Evolutionary conservation across 2,329 filamentous ascomycete genomes (phyloP).

Genomic region (Fonsecaea nubica): DNA sequence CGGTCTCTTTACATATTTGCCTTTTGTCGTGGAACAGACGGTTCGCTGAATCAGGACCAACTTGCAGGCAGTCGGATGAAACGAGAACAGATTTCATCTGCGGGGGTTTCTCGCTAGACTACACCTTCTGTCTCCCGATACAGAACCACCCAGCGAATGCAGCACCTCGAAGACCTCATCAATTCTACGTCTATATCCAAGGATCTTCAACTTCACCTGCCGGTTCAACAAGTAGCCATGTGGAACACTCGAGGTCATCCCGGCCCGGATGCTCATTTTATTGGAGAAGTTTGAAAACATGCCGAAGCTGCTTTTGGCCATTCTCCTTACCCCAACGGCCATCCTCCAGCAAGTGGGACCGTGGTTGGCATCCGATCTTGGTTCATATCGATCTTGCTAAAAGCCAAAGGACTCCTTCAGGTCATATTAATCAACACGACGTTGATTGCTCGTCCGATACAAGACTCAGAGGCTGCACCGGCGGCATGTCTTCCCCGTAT

Average conservation of each 20-base stretch:
- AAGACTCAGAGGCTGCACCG: conserved; percentile 3
- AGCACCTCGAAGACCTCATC: background rate
- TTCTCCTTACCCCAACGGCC: conserved; percentile 18
- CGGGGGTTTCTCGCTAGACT: background rate
- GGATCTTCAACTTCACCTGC: background rate
- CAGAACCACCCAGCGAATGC: background rate
- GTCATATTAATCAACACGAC: conserved; percentile 14
- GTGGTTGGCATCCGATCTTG: conserved; percentile 14
- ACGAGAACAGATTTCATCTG: background rate
- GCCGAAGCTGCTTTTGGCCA: conserved; percentile 15
- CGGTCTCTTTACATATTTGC: background rate
- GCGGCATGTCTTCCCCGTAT: conserved; percentile 33
- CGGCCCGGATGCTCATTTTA: background rate
- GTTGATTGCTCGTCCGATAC: background rate
- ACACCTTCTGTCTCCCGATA: background rate
- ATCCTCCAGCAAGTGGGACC: conserved; percentile 29
- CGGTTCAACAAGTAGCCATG: conserved; percentile 7
- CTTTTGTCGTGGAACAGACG: background rate
- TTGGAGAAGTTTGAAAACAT: conserved; percentile 14
- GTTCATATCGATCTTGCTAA: conserved; percentile 20
- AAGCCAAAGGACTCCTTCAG: conserved; percentile 1
- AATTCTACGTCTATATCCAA: background rate
- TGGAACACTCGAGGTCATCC: conserved; percentile 5
- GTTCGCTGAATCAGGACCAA: background rate
- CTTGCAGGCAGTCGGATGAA: background rate